Evolutionary conservation across 2,329 filamentous ascomycete genomes (phyloP), one percentile per base, ranked within the genome.

Genomic region (Trichophyton benhamiae): DNA sequence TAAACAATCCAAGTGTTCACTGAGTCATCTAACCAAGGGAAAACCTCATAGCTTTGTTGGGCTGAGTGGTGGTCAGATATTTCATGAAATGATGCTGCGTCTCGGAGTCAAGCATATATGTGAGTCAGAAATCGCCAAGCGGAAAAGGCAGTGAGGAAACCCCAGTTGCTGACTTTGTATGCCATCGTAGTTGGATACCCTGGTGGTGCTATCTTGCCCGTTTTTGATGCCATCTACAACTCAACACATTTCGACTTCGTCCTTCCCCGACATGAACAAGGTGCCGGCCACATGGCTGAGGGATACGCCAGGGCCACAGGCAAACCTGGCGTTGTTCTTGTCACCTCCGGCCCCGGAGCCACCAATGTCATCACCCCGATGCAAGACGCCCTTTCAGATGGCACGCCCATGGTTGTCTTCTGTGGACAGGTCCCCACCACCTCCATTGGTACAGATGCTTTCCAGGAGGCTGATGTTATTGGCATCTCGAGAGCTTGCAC

Each of bases 171-270:
- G 22, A 41, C 33, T 42, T 53, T 2, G 22, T 42, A 9, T 30
- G 11, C 13, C 38, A 30, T 22, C 11, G 53, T 65, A 89, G 86
- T 91, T 71, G 88, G 88, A 64, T 97, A 97, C 77, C 89, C 92
- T 67, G 92, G 92, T 70, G 92, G 94, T 72, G 91, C 94, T 67
- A 97, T 97, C 77, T 86, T 97, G 41, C 94, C 94, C 69, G 92
- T 97, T 49, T 97, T 96, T 79, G 94, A 99, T 75, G 94, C 94
- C 71, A 97, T 99, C 73, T 95, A 95, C 83, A 96, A 96, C 80
- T 97, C 92, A 62, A 86, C 88, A 79, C 88, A 96, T 77, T 96
- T 97, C 79, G 87, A 96, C 65, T 97, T 99, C 72, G 85, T 97
- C 74, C 85, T 97, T 7, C 94, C 94, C 33, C 86, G 89, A 76